These are phyloP conservation scores for Dryas octopetala DNA, from an alignment of 306 rosid species.

Conservation along the genomic window DNA sequence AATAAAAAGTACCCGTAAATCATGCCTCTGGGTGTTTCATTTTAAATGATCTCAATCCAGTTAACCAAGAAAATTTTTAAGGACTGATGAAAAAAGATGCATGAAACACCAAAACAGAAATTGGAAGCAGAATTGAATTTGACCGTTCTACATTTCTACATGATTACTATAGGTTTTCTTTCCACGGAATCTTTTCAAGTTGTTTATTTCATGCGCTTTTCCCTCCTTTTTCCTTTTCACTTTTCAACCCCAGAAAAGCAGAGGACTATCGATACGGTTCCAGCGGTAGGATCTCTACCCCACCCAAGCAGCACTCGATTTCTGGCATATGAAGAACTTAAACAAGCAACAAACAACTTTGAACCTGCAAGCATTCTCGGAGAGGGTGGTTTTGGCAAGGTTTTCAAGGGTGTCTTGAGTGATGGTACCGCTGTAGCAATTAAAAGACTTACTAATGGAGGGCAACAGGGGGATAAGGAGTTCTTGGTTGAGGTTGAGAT, in stretches of 20 bases:
- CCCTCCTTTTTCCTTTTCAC: not conserved
- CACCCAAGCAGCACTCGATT: conserved; percentile 92
- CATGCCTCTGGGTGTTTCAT: not conserved
- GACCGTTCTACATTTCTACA: not conserved
- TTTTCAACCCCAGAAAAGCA: conserved; percentile 58
- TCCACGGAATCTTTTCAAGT: not conserved
- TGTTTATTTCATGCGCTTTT: conserved; percentile 7
- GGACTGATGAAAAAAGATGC: conserved; percentile 11
- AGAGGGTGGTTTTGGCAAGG: conserved; percentile 96
- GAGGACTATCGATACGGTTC: conserved; percentile 42
- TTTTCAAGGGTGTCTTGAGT: conserved; percentile 82
- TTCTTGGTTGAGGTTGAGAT: conserved; percentile 94
- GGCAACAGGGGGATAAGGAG: conserved; percentile 94
- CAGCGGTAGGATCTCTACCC: conserved; percentile 61
- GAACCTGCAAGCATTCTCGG: conserved; percentile 77
- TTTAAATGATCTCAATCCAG: not conserved
- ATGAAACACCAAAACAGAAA: conserved; percentile 14
- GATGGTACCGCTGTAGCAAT: conserved; percentile 98
- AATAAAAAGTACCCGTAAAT: not conserved
- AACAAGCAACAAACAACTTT: conserved; percentile 93
- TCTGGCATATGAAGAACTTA: conserved; percentile 91
- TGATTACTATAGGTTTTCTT: not conserved
- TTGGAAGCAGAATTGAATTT: not conserved
- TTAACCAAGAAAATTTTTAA: not conserved
- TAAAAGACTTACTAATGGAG: conserved; percentile 89